phyloP scores from a whole-genome alignment of 2,329 filamentous ascomycete genomes.

The Pseudogymnoascus sp. region DNA sequence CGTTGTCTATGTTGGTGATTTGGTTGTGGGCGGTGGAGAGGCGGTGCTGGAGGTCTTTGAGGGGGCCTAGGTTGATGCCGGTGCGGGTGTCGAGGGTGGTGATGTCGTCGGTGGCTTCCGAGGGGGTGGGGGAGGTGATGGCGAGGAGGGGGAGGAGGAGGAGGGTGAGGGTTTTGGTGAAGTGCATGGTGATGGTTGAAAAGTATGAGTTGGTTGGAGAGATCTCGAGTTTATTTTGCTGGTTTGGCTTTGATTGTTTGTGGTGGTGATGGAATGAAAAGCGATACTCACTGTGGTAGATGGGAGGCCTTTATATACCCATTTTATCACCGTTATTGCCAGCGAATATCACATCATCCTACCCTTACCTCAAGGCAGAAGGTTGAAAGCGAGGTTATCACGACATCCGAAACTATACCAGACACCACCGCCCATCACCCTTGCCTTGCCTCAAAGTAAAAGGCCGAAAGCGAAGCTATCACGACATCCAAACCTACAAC shows the following conservation, averaged over 20 bases:
- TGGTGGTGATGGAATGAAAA: background rate
- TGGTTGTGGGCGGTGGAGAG: no score
- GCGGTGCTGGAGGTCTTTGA: no score
- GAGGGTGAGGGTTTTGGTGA: background rate
- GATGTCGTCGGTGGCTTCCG: background rate
- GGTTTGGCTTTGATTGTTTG: background rate
- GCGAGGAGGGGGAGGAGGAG: background rate
- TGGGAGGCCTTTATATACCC: background rate
- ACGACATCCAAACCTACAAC: background rate
- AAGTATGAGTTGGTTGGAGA: background rate
- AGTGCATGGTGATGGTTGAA: background rate
- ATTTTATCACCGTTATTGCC: background rate
- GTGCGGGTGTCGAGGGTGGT: no score
- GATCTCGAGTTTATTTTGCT: background rate
- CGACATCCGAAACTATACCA: no score
- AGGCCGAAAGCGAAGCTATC: background rate
- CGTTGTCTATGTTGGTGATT: no score
- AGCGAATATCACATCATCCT: background rate
- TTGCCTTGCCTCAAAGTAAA: background rate
- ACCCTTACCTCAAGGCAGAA: background rate
- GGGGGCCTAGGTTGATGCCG: no score
- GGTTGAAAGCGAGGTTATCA: background rate
- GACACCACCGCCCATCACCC: no score
- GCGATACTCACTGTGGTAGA: background rate
- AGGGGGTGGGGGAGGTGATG: background rate